Base-by-base conservation (phyloP, 2,329 filamentous ascomycete species). In the Aureobasidium namibiae region DNA sequence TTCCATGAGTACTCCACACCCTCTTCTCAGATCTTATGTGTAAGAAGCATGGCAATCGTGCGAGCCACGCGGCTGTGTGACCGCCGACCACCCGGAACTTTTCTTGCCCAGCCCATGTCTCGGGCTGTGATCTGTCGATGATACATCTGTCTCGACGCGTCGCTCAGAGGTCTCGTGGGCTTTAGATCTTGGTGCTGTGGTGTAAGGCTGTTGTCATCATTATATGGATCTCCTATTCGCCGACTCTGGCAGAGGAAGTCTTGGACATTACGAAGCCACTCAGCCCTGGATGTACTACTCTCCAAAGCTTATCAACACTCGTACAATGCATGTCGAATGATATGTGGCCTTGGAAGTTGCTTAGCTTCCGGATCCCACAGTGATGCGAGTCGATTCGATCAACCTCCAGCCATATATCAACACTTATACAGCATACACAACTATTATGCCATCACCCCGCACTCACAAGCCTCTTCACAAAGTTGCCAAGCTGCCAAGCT, bases 61-160 rank as follows among this genome's bases (percentile, higher is more conserved):
- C 52, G 10, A 31, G 52, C 52, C 52, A 56, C 52, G 52, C 52
- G 52, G 38, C 52, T 56, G 52, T 56, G 52, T 34, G 26, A 44
- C 11, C 34, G n/a, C 31, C 10, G 2, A 36, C 8, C 14, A 24
- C 49, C 36, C 24, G 23, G 34, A 29, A 29, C 21, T 7, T 39
- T 41, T 14, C 26, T 41, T 21, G 49, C 49, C 49, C 10, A 44
- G 39, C 29, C 21, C 13, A n/a, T 53, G 52, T 42, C 52, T 56
- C 26, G 29, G 52, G 38, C 38, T 56, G n/a, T 44, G 9, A 29
- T 4, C 10, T 9, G 6, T 13, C 18, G 13, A 21, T 8, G n/a
- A 16, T 49, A 18, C n/a, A 14, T 33, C 13, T 21, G 3, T 34
- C 5, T 34, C 6, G 38, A 56, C 52, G 52, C 52, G 52, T 42